Conservation (phyloP, 495 filamentous ascomycete species). For the Hypomontagnella monticulosa region DNA sequence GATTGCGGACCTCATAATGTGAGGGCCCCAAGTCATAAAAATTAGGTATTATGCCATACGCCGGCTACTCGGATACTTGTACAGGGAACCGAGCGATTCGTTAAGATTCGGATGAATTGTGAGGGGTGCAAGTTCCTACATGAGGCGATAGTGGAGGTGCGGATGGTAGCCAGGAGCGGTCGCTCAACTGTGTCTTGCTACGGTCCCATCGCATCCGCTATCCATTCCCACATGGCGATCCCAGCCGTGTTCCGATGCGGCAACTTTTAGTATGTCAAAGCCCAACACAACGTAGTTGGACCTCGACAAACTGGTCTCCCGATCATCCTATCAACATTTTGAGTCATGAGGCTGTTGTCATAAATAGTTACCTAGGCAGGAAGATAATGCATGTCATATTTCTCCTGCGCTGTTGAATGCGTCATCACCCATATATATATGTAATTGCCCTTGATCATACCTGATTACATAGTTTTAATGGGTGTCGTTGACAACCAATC, state of each 20-base stretch:
- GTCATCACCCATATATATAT: constrained; percentile 12
- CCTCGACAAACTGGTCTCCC: constrained; percentile 5
- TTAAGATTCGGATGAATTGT: constrained; percentile 16
- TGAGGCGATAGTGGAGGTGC: constrained; percentile 21
- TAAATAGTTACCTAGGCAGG: background rate
- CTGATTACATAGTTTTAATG: constrained; percentile 3
- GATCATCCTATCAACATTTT: constrained; percentile 19
- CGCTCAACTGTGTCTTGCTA: constrained; percentile 40
- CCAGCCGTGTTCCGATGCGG: constrained; percentile 22
- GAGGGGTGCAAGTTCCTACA: constrained; percentile 16
- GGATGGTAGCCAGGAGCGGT: constrained; percentile 33
- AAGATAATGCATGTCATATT: constrained; percentile 7
- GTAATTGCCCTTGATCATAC: background rate
- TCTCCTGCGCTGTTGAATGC: background rate
- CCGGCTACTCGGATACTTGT: constrained; percentile 11
- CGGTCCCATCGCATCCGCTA: constrained; percentile 27
- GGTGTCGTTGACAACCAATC: constrained; percentile 20
- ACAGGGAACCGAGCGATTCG: constrained; percentile 18
- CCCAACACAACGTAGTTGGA: constrained; percentile 11
- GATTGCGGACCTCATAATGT: constrained; percentile 1
- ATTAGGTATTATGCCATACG: constrained; percentile 3
- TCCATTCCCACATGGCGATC: constrained; percentile 30
- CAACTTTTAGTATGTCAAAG: constrained; percentile 15
- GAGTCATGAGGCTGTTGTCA: constrained; percentile 18
- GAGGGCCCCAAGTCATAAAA: background rate